Evolutionary conservation across 2,329 filamentous ascomycete genomes (phyloP).

Genomic region (Diaporthe eres): DNA sequence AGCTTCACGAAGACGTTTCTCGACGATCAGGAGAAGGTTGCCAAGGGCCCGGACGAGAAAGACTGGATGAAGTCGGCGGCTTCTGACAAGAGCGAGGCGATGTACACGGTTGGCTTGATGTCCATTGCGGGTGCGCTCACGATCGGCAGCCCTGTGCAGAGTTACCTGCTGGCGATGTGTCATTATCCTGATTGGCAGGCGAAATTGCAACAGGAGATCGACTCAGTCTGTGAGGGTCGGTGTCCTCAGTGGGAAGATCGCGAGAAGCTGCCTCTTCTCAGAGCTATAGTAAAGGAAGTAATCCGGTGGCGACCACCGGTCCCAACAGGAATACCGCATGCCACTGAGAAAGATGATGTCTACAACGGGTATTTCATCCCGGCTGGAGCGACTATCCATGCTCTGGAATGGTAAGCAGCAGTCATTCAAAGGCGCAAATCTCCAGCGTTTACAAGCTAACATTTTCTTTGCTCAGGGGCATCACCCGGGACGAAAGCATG

Average conservation of each 20-base stretch:
- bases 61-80: conserved; percentile 47
- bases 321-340: conserved; percentile 67
- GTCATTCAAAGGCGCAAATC: background rate
- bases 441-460: background rate
- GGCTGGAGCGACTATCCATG: conserved; percentile 65
- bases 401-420: conserved; percentile 63
- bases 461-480: conserved; percentile 51
- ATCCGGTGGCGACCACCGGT: conserved; percentile 69
- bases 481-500: conserved; percentile 58
- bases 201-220: conserved; percentile 62
- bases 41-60: conserved; percentile 45
- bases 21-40: conserved; percentile 45
- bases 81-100: conserved; percentile 54
- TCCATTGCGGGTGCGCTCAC: conserved; percentile 62
- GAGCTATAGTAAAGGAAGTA: conserved; percentile 65
- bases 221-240: conserved; percentile 56
- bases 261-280: conserved; percentile 60
- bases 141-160: conserved; percentile 61
- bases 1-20: conserved; percentile 60
- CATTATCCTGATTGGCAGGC: conserved; percentile 51
- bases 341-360: conserved; percentile 64
- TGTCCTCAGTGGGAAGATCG: conserved; percentile 64
- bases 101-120: conserved; percentile 62
- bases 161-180: conserved; percentile 54
- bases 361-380: conserved; percentile 68